Base-by-base conservation (phyloP, 306 rosid species). In the Myrica gale region DNA sequence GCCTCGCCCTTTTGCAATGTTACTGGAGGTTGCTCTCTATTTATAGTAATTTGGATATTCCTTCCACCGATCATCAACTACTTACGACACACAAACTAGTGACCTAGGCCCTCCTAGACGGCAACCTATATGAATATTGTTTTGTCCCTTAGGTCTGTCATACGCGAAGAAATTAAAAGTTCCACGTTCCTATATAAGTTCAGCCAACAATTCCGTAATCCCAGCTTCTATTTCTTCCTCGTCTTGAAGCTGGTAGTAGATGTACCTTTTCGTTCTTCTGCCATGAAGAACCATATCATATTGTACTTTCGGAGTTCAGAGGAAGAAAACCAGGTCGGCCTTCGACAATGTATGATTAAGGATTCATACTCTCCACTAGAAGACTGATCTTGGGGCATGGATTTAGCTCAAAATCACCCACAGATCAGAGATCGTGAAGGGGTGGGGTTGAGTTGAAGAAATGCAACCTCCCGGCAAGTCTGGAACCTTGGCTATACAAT, bases 391-490 rank as follows among this genome's bases (percentile, higher is more conserved):
- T 39, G 37, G 69, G 21, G 21, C 46, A 15, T 15, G 21, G 21
- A 11, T 15, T 63, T 63, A 15, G 44, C 47, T 13, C 20, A 63
- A 63, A 63, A 8, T 32, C 67, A 39, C 46, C 69, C 45, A 6
- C 45, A 39, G 4, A 39, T 56, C 37, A 20, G n/a, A 44, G 61
- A 70, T 17, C 61, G 10, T 17, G 32, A 63, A 13, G 6, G 69
- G 20, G 52, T 19, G 32, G 46, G 62, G 69, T 56, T 56, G 9
- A 21, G 68, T n/a, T n/a, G 26, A 32, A 6, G 11, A 13, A 54
- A 23, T 44, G 43, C 68, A 68, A 41, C 67, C 60, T 55, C 47
- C 55, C 76, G 81, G 81, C 83, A 83, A 83, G 86, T 83, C 86
- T 79, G 68, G 15, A 76, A 57, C 32, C 79, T 82, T 78, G 85